phyloP scores from a whole-genome alignment of 2,329 filamentous ascomycete species.

The Fusarium hainanense region DNA sequence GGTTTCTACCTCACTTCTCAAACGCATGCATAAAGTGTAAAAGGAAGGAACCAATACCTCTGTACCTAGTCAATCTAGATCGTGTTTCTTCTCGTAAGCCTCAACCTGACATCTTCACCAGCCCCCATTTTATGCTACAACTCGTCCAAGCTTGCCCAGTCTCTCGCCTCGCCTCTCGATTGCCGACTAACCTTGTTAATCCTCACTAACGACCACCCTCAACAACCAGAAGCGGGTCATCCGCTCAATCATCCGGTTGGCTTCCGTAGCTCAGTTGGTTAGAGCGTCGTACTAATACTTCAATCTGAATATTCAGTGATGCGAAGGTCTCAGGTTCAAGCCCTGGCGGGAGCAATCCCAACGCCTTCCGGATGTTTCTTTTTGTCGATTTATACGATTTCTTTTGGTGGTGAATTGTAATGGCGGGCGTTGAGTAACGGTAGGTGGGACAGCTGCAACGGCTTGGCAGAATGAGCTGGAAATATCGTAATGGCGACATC shows the following conservation, averaged over 20 bases:
- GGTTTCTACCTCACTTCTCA: not conserved
- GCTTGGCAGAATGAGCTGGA: not conserved
- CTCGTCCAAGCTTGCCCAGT: not conserved
- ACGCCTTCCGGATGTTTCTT: slow-evolving; percentile 19
- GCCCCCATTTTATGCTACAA: not conserved
- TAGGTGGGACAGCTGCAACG: not conserved
- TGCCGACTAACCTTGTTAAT: slow-evolving; percentile 2
- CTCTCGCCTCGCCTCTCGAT: not conserved
- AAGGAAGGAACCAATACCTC: not conserved
- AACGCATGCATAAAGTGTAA: not conserved
- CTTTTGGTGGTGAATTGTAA: not conserved
- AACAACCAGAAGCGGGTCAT: slow-evolving; percentile 31
- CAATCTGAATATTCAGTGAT: slow-evolving; percentile 22
- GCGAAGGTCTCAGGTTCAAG: slow-evolving; percentile 32
- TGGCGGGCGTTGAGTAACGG: not conserved
- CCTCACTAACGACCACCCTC: not conserved
- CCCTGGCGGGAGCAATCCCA: slow-evolving; percentile 31
- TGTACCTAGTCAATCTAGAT: not conserved
- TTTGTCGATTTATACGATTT: slow-evolving; percentile 12
- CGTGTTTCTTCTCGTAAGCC: not conserved
- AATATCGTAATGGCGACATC: too few species aligned
- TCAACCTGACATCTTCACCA: not conserved
- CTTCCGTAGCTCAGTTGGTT: slow-evolving; percentile 43
- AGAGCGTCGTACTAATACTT: slow-evolving; percentile 33
- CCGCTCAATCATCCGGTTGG: slow-evolving; percentile 25